phyloP scores from a whole-genome alignment of 805 yeast species.

The Alloascoidea africana region DNA sequence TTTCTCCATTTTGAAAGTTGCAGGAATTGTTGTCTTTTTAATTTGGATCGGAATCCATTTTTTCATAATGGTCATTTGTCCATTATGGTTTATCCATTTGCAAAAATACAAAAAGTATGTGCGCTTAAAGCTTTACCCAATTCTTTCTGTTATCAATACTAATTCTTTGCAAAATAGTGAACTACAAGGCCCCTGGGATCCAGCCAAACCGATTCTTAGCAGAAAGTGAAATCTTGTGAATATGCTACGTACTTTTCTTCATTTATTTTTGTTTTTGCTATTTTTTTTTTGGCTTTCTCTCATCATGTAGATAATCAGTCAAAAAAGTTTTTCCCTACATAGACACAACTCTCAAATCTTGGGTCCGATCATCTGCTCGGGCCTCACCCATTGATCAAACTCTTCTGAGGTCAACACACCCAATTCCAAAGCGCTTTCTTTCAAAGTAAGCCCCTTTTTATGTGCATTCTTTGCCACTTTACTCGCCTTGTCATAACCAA shows the following conservation, averaged over 20 bases:
- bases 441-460: slow-evolving; percentile 91
- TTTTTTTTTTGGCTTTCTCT: neutral
- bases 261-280: neutral
- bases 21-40: slow-evolving; percentile 25
- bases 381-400: slow-evolving; percentile 94
- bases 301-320: neutral
- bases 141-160: slow-evolving; percentile 2
- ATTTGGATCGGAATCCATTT: slow-evolving; percentile 37
- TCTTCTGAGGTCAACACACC: slow-evolving; percentile 72
- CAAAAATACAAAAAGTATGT: slow-evolving; percentile 52
- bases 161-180: slow-evolving; percentile 26
- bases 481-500: slow-evolving; percentile 95
- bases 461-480: slow-evolving; percentile 98
- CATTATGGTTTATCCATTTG: slow-evolving; percentile 51
- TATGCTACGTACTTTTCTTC: neutral
- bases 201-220: slow-evolving; percentile 49
- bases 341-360: too few species aligned
- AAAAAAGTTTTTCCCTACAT: neutral
- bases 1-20: slow-evolving; percentile 16
- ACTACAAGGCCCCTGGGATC: slow-evolving; percentile 88
- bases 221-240: too few species aligned
- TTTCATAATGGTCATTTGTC: slow-evolving; percentile 39
- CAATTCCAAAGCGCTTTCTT: slow-evolving; percentile 86
- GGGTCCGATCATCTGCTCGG: slow-evolving; percentile 98
- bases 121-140: neutral